Conservation (phyloP, 23 red algal species). For the Gracilaria vermiculophylla region DNA sequence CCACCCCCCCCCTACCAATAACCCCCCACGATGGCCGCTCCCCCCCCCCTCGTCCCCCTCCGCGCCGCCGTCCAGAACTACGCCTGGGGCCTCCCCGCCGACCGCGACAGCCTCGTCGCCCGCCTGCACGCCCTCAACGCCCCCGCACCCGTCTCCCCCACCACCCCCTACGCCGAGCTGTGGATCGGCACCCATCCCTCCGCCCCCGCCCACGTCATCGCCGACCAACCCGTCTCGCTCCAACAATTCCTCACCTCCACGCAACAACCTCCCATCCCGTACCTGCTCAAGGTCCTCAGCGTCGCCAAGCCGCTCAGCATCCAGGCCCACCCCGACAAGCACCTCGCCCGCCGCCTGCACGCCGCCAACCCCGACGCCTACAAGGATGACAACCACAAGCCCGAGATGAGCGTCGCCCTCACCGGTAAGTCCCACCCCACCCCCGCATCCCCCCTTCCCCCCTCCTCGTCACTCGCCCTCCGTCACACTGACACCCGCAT, state of each 20-base stretch:
- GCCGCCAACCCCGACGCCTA: constrained; percentile 62
- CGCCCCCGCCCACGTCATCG: constrained; percentile 54
- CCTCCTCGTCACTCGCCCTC: constrained; percentile 35
- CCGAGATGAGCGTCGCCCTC: constrained; percentile 91
- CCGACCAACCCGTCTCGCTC: not conserved
- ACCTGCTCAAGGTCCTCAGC: constrained; percentile 92
- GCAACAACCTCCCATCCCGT: constrained; percentile 46
- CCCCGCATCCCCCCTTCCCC: constrained; percentile 46
- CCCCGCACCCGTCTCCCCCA: constrained; percentile 8
- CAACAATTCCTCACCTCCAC: not conserved
- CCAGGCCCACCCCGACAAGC: constrained; percentile 85
- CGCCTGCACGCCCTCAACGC: constrained; percentile 52
- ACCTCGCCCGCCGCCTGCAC: constrained; percentile 73
- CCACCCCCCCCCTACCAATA: not conserved
- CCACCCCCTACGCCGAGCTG: constrained; percentile 83
- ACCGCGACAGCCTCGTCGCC: constrained; percentile 54
- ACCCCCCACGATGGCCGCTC: not conserved
- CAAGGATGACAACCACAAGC: constrained; percentile 98
- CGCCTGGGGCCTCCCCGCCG: constrained; percentile 58
- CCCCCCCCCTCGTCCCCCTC: constrained; percentile 18
- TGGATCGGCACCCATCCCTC: constrained; percentile 94
- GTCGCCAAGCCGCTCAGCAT: constrained; percentile 85
- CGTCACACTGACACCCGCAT: too few relatives aligned
- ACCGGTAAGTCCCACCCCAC: constrained; percentile 76
- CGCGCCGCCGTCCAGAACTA: constrained; percentile 70